A percentile compares a stretch with the other conserved stretches of the same genome.
phyloP scores from a whole-genome alignment of 208 protist genomes.

The Naegleria gruberi region DNA sequence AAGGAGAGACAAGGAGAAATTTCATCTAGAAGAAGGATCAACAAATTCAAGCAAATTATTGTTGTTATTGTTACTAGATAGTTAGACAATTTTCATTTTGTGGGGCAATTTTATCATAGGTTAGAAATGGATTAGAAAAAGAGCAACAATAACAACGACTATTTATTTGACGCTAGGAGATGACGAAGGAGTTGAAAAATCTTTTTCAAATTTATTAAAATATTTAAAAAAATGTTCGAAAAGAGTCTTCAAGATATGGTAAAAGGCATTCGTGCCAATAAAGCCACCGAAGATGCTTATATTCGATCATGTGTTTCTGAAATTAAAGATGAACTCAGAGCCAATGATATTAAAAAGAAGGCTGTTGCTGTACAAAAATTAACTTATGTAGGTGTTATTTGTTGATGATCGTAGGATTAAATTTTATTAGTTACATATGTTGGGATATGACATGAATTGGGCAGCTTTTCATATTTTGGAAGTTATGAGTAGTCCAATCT shows the following conservation, averaged over 20 bases:
- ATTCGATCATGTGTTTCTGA: conserved; percentile 80
- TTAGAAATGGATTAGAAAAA: too few species aligned
- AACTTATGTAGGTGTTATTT: conserved; percentile 66
- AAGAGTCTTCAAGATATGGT: conserved; percentile 82
- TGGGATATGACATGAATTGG: conserved; percentile 90
- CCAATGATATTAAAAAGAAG: conserved; percentile 71
- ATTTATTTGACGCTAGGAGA: too few species aligned
- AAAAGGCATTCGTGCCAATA: conserved; percentile 76
- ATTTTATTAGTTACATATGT: conserved; percentile 79
- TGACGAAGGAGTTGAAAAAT: too few species aligned
- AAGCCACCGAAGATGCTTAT: conserved; percentile 75
- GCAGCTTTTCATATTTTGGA: conserved; percentile 91
- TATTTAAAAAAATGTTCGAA: conserved; percentile 52
- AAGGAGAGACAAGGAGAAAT: too few species aligned
- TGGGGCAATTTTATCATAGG: too few species aligned
- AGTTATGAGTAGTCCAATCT: conserved; percentile 74
- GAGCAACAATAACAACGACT: too few species aligned
- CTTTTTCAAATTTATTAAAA: too few species aligned
- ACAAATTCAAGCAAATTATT: too few species aligned
- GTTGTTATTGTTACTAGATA: too few species aligned
- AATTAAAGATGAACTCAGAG: conserved; percentile 84
- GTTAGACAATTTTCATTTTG: too few species aligned
- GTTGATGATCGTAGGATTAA: background rate
- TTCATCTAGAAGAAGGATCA: too few species aligned
- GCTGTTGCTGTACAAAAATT: conserved; percentile 89